Conservation (phyloP, 169 alveolate species). For the Plasmodium gonderi region DNA sequence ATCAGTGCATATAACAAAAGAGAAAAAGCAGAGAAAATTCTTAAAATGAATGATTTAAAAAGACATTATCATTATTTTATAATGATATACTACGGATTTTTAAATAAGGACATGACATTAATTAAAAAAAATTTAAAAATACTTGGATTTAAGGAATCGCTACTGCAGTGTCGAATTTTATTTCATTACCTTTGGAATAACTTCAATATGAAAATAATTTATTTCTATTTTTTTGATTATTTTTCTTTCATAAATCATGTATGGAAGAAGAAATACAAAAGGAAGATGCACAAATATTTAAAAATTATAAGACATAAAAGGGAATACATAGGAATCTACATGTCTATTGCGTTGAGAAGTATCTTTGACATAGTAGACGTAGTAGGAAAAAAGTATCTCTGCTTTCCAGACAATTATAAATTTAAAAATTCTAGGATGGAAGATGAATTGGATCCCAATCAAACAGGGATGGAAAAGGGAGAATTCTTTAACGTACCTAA, state of each 20-base stretch:
- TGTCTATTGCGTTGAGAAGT: neutral
- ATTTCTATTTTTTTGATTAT: conserved; percentile 44
- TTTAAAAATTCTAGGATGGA: neutral
- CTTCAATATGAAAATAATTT: conserved; percentile 43
- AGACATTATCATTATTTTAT: conserved; percentile 29
- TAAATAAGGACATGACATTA: conserved; percentile 34
- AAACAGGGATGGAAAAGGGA: neutral
- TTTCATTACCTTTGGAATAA: conserved; percentile 56
- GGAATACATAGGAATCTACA: conserved; percentile 32
- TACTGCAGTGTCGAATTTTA: conserved; percentile 40
- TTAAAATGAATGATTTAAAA: conserved; percentile 24
- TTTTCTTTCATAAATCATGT: conserved; percentile 51
- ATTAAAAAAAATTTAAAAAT: conserved; percentile 34
- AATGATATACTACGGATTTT: conserved; percentile 39
- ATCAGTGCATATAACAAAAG: conserved; percentile 18
- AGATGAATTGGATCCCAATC: neutral
- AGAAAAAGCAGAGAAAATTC: neutral
- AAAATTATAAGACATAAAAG: conserved; percentile 7
- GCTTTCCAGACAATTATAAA: conserved; percentile 3
- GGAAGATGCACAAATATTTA: neutral
- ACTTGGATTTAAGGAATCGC: conserved; percentile 12
- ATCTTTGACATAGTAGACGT: conserved; percentile 30
- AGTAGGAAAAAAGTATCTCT: conserved; percentile 25
- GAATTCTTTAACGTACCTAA: neutral
- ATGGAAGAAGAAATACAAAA: conserved; percentile 24